phyloP scores from a whole-genome alignment of 495 filamentous ascomycete species.

The Neurospora sp. region DNA sequence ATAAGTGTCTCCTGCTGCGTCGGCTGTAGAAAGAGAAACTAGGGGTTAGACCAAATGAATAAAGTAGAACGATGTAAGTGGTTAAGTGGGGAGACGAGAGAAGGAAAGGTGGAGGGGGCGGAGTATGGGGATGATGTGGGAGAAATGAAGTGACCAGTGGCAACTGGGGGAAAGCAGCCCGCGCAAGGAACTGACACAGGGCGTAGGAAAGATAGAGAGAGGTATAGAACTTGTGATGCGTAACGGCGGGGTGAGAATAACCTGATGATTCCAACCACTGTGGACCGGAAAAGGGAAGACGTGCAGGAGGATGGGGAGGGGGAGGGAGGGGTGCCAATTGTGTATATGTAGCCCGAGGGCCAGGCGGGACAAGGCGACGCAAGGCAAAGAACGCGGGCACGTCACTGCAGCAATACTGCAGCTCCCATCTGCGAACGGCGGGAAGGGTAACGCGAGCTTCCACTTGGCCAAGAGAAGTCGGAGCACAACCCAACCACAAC shows the following conservation, averaged over 20 bases:
- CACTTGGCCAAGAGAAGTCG: conserved; percentile 11
- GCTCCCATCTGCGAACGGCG: conserved; percentile 15
- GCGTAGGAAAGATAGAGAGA: not conserved
- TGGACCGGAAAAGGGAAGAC: conserved; percentile 31
- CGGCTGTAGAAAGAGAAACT: conserved; percentile 28
- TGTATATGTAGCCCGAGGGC: conserved; percentile 12
- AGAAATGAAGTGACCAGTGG: conserved; percentile 14
- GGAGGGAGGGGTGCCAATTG: conserved; percentile 21
- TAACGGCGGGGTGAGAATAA: conserved; percentile 16
- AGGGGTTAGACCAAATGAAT: conserved; percentile 29
- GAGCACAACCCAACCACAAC: conserved; percentile 4
- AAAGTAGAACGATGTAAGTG: conserved; percentile 10
- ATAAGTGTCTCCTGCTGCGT: conserved; percentile 39
- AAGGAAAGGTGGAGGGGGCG: conserved; percentile 3
- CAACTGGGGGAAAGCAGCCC: conserved; percentile 18
- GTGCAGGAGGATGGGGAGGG: conserved; percentile 25
- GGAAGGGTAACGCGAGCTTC: conserved; percentile 11
- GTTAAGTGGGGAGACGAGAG: conserved; percentile 9
- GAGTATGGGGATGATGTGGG: conserved; percentile 8
- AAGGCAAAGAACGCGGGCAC: conserved; percentile 27
- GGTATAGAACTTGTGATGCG: conserved; percentile 11
- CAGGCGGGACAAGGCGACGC: conserved; percentile 24
- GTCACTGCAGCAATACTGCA: conserved; percentile 29
- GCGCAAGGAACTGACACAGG: not conserved
- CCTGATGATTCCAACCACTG: conserved; percentile 18